Base-by-base conservation (phyloP, 2,329 filamentous ascomycete species). In the Apiospora phragmitis region DNA sequence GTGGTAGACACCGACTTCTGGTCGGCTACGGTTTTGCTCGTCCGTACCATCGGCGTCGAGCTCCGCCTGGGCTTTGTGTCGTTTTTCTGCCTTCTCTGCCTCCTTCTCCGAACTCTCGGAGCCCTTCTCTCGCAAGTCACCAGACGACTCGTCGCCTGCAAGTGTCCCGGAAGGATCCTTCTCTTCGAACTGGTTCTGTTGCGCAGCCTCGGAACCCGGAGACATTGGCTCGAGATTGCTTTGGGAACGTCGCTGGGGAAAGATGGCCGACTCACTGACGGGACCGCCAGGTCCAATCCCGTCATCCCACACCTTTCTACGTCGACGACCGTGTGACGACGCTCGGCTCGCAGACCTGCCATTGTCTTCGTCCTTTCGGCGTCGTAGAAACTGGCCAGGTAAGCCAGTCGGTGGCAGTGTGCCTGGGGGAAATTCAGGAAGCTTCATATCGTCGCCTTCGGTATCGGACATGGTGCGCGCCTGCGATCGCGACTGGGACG, bases 241-340 rank as follows among this genome's bases (percentile, higher is more conserved):
- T 14, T 72, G 71, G 68, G 75, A 78, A 68, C 81, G 83, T 16
- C 85, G 84, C 71, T 85, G 83, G 2, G 96, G 96, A 74, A 89
- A 91, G 75, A 98, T 98, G 32, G 96, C 96, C 45, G 95, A 97
- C 77, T 97, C 91, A 72, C 89, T 93, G 75, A 98, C 92, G 3
- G 94, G 96, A 0, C 96, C 96, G 72, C 96, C 96, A 3, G 93
- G 92, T 2, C 91, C 93, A 75, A 89, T 88, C 73, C 94, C 92
- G 85, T 89, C 91, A 79, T 87, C 91, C 83, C 87, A 93, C 78
- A 86, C 86, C 77, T 88, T 91, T 67, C 90, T 88, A 72, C 90
- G 89, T 70, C 88, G 87, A n/a, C 87, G 86, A 73, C 83, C 88
- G 79, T 83, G 83, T 72, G 89, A 91, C 1, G 89, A 90, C 1